Evolutionary conservation across 2,329 filamentous ascomycete species (phyloP).

Genomic region (Rutstroemia sp.): DNA sequence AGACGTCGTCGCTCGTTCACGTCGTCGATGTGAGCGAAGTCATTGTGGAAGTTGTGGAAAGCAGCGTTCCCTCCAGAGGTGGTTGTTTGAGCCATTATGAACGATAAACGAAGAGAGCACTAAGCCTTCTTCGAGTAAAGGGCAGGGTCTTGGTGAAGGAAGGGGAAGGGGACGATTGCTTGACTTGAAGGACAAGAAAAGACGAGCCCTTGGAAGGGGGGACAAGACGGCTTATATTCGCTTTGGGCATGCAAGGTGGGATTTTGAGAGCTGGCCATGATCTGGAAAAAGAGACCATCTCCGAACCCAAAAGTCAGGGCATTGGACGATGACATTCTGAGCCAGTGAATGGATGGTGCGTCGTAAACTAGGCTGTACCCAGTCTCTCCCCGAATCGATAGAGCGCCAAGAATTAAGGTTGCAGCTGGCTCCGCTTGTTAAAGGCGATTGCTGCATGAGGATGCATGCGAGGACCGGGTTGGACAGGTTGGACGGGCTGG

Average conservation of each 20-base stretch:
- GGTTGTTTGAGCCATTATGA: slow-evolving; percentile 39
- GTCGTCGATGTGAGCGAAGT: slow-evolving; percentile 58
- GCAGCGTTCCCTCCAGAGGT: slow-evolving; percentile 61
- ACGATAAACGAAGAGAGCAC: slow-evolving; percentile 45
- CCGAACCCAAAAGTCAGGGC: slow-evolving; percentile 8
- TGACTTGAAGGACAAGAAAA: slow-evolving; percentile 13
- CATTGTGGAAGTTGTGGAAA: slow-evolving; percentile 73
- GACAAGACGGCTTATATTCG: slow-evolving; percentile 3
- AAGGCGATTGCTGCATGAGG: too few relatives aligned
- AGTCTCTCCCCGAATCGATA: neutral
- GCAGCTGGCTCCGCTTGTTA: too few relatives aligned
- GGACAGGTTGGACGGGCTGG: too few relatives aligned
- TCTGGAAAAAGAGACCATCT: slow-evolving; percentile 2
- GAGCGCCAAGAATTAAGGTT: too few relatives aligned
- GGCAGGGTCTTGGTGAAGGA: neutral
- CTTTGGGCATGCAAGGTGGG: neutral
- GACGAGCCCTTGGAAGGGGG: neutral
- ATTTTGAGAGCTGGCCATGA: neutral
- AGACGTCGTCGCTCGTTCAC: slow-evolving; percentile 72
- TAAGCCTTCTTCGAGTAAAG: neutral
- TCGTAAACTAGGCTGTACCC: neutral
- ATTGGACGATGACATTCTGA: neutral
- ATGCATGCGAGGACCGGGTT: too few relatives aligned
- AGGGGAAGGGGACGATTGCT: neutral
- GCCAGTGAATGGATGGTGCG: neutral